Evolutionary conservation across 352 stramenopile genomes (phyloP).

Genomic region (Globisporangium paddicum): DNA sequence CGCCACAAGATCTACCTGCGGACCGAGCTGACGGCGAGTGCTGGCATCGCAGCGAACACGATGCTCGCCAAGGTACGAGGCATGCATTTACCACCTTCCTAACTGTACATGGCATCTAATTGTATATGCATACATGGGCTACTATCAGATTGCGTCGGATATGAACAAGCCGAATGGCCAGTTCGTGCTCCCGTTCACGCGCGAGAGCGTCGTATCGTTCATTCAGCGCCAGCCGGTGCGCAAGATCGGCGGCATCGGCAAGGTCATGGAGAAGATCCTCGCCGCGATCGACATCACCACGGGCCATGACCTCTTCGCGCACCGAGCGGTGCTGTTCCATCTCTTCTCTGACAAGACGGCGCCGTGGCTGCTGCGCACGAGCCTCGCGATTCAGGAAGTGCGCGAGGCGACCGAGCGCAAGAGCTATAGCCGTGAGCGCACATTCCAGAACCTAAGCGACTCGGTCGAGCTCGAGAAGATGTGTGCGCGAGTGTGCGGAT

Average conservation of each 20-base stretch:
- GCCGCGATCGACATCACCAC: conserved; percentile 80
- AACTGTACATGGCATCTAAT: no score
- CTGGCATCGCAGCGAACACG: conserved; percentile 89
- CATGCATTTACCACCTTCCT: not conserved
- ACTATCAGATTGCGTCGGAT: conserved; percentile 86
- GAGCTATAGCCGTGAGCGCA: conserved; percentile 74
- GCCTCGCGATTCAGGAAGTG: conserved; percentile 47
- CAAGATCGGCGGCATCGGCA: conserved; percentile 94
- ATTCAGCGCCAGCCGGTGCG: conserved; percentile 82
- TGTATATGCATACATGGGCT: no score
- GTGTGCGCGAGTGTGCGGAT: conserved; percentile 58
- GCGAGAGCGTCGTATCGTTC: conserved; percentile 82
- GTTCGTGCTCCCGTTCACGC: conserved; percentile 81
- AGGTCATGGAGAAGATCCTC: conserved; percentile 95
- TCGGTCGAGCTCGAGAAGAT: conserved; percentile 44
- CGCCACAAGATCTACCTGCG: conserved; percentile 68
- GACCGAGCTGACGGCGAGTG: conserved; percentile 93
- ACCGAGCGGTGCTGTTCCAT: conserved; percentile 54
- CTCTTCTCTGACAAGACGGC: conserved; percentile 65
- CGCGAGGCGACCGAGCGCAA: conserved; percentile 62
- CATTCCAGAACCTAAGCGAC: conserved; percentile 48
- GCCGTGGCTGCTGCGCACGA: conserved; percentile 68
- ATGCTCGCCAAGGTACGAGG: conserved; percentile 89
- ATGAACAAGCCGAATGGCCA: conserved; percentile 97
- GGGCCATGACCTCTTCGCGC: conserved; percentile 66